phyloP scores from a whole-genome alignment of 768 basidiomycete species.

The Sarcodon aspratus region DNA sequence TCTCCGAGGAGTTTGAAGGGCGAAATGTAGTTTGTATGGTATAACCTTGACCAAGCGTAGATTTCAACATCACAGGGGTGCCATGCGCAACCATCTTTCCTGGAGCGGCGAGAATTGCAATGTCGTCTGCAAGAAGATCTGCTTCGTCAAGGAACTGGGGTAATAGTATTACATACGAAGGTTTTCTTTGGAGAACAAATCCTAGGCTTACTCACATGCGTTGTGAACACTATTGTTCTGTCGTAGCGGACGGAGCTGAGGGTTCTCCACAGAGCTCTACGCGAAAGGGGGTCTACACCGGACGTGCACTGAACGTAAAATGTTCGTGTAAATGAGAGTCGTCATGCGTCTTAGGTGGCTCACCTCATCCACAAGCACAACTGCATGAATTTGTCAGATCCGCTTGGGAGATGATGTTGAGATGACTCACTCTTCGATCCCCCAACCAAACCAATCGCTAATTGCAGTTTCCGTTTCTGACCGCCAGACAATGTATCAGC shows the following conservation, averaged over 20 bases:
- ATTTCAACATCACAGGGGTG: slow-evolving; percentile 65
- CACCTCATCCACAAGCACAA: slow-evolving; percentile 16
- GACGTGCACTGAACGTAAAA: slow-evolving; percentile 44
- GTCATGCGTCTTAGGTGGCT: background rate
- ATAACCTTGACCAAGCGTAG: slow-evolving; percentile 62
- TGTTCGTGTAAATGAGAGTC: slow-evolving; percentile 28
- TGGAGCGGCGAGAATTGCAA: slow-evolving; percentile 65
- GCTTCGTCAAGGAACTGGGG: slow-evolving; percentile 67
- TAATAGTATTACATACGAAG: slow-evolving; percentile 1
- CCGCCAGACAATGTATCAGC: slow-evolving; percentile 64
- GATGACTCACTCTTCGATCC: slow-evolving; percentile 51
- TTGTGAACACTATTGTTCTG: slow-evolving; percentile 66
- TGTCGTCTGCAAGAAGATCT: slow-evolving; percentile 64
- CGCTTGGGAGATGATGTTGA: background rate
- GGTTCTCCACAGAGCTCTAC: slow-evolving; percentile 68
- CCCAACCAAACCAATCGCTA: slow-evolving; percentile 72
- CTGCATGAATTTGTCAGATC: slow-evolving; percentile 2
- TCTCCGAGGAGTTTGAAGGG: slow-evolving; percentile 15
- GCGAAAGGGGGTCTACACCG: slow-evolving; percentile 72
- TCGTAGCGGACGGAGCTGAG: slow-evolving; percentile 56
- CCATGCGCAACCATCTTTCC: slow-evolving; percentile 67
- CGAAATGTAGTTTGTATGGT: slow-evolving; percentile 40
- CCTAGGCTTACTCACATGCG: slow-evolving; percentile 40
- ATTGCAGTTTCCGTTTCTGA: slow-evolving; percentile 73
- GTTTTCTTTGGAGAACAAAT: background rate